These are phyloP conservation scores for Colletotrichum sp. DNA, from an alignment of 2,329 filamentous ascomycete genomes.

Conservation along the genomic window DNA sequence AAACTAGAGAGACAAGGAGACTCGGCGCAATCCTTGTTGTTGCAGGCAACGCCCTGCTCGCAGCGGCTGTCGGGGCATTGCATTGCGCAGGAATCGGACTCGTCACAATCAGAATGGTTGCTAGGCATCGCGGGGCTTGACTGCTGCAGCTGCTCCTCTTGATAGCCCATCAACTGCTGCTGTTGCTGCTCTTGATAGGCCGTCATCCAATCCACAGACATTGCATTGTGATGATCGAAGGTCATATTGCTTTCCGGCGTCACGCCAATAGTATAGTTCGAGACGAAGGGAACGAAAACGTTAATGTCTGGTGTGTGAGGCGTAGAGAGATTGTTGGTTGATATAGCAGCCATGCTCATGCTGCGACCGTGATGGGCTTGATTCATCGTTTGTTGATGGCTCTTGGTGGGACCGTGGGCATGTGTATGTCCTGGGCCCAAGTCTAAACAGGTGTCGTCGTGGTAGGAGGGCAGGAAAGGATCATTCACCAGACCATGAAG, in stretches of 20 bases:
- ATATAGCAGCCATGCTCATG: not conserved
- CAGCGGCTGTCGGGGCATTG: conserved; percentile 26
- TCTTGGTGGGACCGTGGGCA: not conserved
- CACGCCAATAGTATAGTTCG: not conserved
- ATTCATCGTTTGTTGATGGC: not conserved
- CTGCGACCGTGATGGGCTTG: conserved; percentile 13
- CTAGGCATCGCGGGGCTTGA: not conserved
- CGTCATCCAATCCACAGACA: not conserved
- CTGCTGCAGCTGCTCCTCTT: not conserved
- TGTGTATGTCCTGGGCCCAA: conserved; percentile 2
- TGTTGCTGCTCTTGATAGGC: not conserved
- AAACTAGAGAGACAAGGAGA: not conserved
- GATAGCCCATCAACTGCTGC: not conserved
- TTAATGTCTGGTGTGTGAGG: not conserved
- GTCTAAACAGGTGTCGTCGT: conserved; percentile 38
- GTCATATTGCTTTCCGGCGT: not conserved
- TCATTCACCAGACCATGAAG: not conserved
- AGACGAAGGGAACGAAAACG: not conserved
- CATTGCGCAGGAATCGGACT: not conserved
- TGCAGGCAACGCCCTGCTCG: not conserved
- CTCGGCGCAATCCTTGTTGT: not conserved
- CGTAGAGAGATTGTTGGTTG: not conserved
- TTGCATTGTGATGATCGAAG: not conserved
- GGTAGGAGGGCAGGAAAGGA: conserved; percentile 1
- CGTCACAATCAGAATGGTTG: conserved; percentile 29